These are phyloP conservation scores for Pleodorina starrii DNA, from an alignment of 139 green algal species.

Conservation along the genomic window DNA sequence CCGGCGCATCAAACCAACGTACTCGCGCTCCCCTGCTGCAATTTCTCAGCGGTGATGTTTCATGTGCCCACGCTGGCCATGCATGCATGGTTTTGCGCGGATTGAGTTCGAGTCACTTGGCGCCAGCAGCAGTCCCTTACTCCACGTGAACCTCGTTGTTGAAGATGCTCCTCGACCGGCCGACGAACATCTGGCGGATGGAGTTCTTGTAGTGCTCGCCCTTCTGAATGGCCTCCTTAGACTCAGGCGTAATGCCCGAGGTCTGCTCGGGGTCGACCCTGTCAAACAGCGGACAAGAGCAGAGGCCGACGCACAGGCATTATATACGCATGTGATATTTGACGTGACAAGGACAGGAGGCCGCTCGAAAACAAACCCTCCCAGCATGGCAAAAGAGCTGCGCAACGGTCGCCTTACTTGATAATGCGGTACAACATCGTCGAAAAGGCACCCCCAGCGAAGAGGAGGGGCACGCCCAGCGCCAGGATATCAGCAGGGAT, in stretches of 20 bases:
- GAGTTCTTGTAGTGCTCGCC: slow-evolving; percentile 32
- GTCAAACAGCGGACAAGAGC: background rate
- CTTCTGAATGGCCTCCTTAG: slow-evolving; percentile 6
- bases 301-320: too few species aligned
- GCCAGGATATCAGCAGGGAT: slow-evolving; percentile 44
- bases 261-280: slow-evolving; percentile 30
- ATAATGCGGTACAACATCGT: slow-evolving; percentile 37
- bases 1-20: too few species aligned
- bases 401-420: slow-evolving; percentile 11
- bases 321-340: too few species aligned
- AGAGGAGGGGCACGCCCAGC: slow-evolving; percentile 17
- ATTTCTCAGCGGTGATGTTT: too few species aligned
- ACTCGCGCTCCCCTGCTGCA: too few species aligned
- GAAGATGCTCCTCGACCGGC: slow-evolving; percentile 23
- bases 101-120: too few species aligned
- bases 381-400: too few species aligned
- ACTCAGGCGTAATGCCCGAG: slow-evolving; percentile 16
- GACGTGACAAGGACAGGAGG: too few species aligned
- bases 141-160: slow-evolving; percentile 37
- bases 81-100: too few species aligned
- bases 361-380: too few species aligned
- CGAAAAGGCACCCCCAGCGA: slow-evolving; percentile 27
- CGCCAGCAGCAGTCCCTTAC: too few species aligned
- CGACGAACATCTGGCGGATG: slow-evolving; percentile 35
- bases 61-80: too few species aligned